Evolutionary conservation across 2,329 filamentous ascomycete genomes (phyloP), one percentile per base, ranked within the genome.

Genomic region (Incumbomyces lentus): DNA sequence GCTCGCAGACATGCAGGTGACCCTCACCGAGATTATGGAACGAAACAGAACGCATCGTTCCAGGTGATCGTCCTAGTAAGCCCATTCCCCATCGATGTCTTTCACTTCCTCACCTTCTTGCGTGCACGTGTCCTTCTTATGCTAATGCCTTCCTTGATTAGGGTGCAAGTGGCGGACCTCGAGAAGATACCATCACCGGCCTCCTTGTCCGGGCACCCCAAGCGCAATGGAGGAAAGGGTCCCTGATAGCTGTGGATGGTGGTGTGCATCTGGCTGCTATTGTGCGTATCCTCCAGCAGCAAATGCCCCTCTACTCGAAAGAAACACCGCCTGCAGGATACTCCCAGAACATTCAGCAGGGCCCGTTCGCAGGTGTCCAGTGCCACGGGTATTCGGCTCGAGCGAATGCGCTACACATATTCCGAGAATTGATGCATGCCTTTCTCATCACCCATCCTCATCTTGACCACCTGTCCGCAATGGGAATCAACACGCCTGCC

Each of bases 401-500:
- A 38, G 83, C 86, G 40, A 96, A 95, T 62, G 89, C 88, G 1
- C 75, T 84, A 2, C 75, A 93, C 62, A 73, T 98, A 40, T 81
- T 89, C 35, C 76, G 82, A 46, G 76, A 82, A 47, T 76, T 95
- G 40, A 78, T 98, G 48, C 86, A 90, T 38, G 84, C 87, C 0
- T 92, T 90, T 60, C 78, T 96, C 51, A 87, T 98, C 58, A 98
- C 90, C 0, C 92, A 98, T 64, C 86, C 92, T n/a, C 92, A 98
- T 66, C 75, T 98, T 1, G 92, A 98, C 60, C 92, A 98, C 64
- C 81, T 96, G 17, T 81, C 86, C 16, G 92, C 85, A 10, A 86
- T 96, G 55, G 86, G 92, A 29, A 82, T 96, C 62, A 96, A 96
- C 64, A 95, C 90, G 0, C 89, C 92, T 4, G 82, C 85, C 2